phyloP scores from a whole-genome alignment of 441 rosid species.

The Theobroma grandiflorum region DNA sequence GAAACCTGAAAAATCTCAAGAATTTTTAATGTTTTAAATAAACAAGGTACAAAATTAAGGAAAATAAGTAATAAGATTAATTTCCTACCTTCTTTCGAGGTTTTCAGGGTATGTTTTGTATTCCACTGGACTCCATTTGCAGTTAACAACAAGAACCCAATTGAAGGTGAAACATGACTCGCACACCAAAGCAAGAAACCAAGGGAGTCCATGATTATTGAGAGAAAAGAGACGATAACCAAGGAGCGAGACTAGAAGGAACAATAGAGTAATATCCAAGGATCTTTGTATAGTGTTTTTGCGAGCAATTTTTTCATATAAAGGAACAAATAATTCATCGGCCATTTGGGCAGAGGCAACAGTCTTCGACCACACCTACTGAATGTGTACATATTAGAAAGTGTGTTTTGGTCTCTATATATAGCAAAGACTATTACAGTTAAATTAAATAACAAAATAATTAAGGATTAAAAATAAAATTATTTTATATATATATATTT shows the following conservation, averaged over 20 bases:
- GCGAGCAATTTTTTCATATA: slow-evolving; percentile 38
- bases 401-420: too few species aligned
- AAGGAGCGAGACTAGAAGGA: slow-evolving; percentile 55
- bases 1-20: slow-evolving; percentile 22
- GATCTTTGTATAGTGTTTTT: slow-evolving; percentile 44
- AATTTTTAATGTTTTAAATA: neutral
- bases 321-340: slow-evolving; percentile 23
- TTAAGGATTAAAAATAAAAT: too few species aligned
- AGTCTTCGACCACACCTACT: too few species aligned
- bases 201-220: slow-evolving; percentile 45
- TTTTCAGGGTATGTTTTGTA: slow-evolving; percentile 55
- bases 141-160: slow-evolving; percentile 51
- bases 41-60: neutral
- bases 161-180: slow-evolving; percentile 59
- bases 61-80: neutral
- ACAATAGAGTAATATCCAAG: slow-evolving; percentile 45
- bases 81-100: slow-evolving; percentile 48
- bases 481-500: too few species aligned
- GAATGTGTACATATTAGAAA: too few species aligned
- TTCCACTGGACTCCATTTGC: slow-evolving; percentile 63
- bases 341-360: neutral
- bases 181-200: slow-evolving; percentile 66
- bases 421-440: too few species aligned
- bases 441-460: too few species aligned
- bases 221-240: slow-evolving; percentile 47